Evolutionary conservation across 2,329 filamentous ascomycete genomes (phyloP).

Genomic region (Penicillium sp.): DNA sequence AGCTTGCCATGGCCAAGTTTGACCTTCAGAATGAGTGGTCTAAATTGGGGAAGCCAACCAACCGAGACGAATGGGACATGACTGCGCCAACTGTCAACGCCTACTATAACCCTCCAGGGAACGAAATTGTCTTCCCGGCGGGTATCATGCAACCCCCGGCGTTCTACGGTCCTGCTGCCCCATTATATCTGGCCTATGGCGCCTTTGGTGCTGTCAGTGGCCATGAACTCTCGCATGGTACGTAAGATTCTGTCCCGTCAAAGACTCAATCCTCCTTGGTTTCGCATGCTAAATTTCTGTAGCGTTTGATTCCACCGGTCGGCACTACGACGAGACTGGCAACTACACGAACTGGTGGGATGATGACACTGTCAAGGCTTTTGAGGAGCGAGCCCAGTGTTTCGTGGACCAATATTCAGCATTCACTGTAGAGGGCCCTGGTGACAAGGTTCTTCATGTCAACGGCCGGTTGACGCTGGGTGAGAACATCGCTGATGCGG

Average conservation of each 20-base stretch:
- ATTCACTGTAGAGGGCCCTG: constrained; percentile 61
- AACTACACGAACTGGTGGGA: constrained; percentile 72
- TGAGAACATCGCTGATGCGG: constrained; percentile 74
- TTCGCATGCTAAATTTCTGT: constrained; percentile 7
- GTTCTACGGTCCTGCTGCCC: constrained; percentile 63
- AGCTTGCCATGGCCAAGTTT: constrained; percentile 56
- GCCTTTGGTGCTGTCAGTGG: constrained; percentile 69
- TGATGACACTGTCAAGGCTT: constrained; percentile 60
- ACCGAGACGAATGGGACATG: constrained; percentile 65
- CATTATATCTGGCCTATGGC: constrained; percentile 69
- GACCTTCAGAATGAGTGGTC: constrained; percentile 58
- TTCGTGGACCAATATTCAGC: constrained; percentile 70
- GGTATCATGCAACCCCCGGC: constrained; percentile 71
- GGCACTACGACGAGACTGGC: constrained; percentile 66
- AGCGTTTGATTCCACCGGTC: constrained; percentile 69
- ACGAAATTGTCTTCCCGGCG: constrained; percentile 70
- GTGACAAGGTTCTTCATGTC: constrained; percentile 62
- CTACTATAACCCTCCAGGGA: constrained; percentile 66
- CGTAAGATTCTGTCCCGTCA: constrained; percentile 12
- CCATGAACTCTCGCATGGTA: constrained; percentile 68
- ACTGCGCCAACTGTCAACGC: constrained; percentile 66
- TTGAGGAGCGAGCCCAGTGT: constrained; percentile 63
- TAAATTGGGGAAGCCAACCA: constrained; percentile 61
- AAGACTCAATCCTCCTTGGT: background rate
- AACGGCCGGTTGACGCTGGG: constrained; percentile 66